Conservation (phyloP, 73 alveolate species). For the Paramecium caudatum region DNA sequence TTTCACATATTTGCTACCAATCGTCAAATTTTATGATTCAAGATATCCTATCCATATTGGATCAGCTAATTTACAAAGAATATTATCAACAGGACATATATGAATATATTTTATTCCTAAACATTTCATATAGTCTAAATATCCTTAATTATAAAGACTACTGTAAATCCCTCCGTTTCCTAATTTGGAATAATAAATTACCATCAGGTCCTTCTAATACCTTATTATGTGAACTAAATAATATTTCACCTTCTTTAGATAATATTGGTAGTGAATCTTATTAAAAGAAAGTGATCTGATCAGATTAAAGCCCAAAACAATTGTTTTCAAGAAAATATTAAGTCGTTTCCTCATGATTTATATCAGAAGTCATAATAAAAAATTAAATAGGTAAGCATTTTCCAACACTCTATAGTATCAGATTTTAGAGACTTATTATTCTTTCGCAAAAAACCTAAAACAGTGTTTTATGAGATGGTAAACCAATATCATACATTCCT, state of each 20-base stretch:
- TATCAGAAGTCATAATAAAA: conserved; percentile 85
- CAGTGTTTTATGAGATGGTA: conserved; percentile 90
- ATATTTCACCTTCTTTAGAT: conserved; percentile 82
- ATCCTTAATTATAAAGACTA: conserved; percentile 74
- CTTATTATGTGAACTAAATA: neutral
- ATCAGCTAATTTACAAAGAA: conserved; percentile 82
- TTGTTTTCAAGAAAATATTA: conserved; percentile 80
- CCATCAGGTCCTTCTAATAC: conserved; percentile 70
- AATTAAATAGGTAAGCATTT: conserved; percentile 71
- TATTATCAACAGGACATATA: conserved; percentile 89
- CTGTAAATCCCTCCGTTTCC: conserved; percentile 93
- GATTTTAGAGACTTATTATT: conserved; percentile 35
- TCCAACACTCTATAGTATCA: conserved; percentile 1
- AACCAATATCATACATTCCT: conserved; percentile 93
- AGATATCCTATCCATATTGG: conserved; percentile 85
- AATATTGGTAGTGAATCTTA: conserved; percentile 86
- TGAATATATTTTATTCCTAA: conserved; percentile 80
- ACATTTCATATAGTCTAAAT: conserved; percentile 71
- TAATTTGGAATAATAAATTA: conserved; percentile 76
- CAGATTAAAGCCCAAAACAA: conserved; percentile 82
- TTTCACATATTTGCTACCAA: conserved; percentile 76
- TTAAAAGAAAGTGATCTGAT: conserved; percentile 79
- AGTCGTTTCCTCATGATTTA: conserved; percentile 78
- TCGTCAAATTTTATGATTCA: conserved; percentile 70
- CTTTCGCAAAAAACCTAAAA: conserved; percentile 82